Base-by-base conservation (phyloP, 805 yeast genomes). In the Blastobotrys chiropterorum region DNA sequence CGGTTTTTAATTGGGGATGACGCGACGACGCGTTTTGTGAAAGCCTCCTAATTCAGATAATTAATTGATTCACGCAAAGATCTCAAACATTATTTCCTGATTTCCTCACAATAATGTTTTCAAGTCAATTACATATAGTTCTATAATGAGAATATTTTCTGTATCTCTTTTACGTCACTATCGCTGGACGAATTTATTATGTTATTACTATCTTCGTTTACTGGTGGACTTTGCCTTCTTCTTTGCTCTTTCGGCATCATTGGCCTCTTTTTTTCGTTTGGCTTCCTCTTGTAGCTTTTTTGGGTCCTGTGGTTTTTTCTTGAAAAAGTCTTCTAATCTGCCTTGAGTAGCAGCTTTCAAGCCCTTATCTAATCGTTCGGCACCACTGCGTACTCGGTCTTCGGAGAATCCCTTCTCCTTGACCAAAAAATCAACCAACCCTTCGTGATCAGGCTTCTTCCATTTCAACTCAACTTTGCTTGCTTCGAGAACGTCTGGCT, bases 381-480 rank as follows among this genome's bases (percentile, higher is more conserved):
- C 90, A 39, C 97, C 99, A 53, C 85, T 78, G 59, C 83, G 81
- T 15, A 94, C 88, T 65, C 99, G 78, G 48, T 92, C 97, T 64
- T 94, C 99, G 56, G 83, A 85, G 68, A 94, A 94, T 0, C 96
- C 96, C 65, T 92, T 90, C 54, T 89, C 85, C 48, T 75, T 79
- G 34, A 89, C 95, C 83, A 94, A 79, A 60, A 79, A 92, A 42
- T 89, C 81, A 16, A 90, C 74, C 49, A 94, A 74, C 1, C 87
- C 97, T 5, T 86, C 92, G 44, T 84, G 79, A 62, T 94, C 86
- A 0, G 99, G 99, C 54, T 85, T 90, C 2, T 66, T 69, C 98
- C 98, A 94, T 66, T 90, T 89, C 61, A 94, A 65, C 2, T 79
- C 79, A 7, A 88, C 72, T 0, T 82, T 83, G 1, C 72, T 70